phyloP scores from a whole-genome alignment of 1,284 basidiomycete species.

The Farysia itapuensis region DNA sequence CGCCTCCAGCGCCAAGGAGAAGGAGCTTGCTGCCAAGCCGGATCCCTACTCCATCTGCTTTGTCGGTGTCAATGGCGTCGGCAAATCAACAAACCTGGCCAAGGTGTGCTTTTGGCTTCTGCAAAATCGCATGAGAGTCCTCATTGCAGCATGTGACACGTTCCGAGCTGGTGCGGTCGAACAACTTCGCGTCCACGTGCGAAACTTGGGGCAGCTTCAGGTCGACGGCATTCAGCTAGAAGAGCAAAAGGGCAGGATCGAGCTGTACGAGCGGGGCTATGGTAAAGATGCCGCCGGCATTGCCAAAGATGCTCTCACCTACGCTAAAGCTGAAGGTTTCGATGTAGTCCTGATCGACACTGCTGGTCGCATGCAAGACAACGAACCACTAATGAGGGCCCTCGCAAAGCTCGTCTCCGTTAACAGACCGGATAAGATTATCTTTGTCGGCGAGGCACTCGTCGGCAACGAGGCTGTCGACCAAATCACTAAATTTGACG shows the following conservation, averaged over 20 bases:
- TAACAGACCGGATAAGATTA: constrained; percentile 58
- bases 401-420: constrained; percentile 57
- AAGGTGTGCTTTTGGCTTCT: constrained; percentile 99
- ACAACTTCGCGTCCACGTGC: constrained; percentile 92
- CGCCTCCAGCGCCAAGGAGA: constrained; percentile 57
- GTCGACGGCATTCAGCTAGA: constrained; percentile 46
- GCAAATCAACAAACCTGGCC: constrained; percentile 95
- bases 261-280: constrained; percentile 94
- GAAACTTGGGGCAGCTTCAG: constrained; percentile 84
- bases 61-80: constrained; percentile 99
- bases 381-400: constrained; percentile 59
- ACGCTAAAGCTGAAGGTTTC: constrained; percentile 49
- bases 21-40: constrained; percentile 64
- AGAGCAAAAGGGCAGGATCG: constrained; percentile 72
- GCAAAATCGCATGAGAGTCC: constrained; percentile 86
- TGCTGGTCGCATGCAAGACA: constrained; percentile 59
- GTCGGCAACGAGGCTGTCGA: constrained; percentile 60
- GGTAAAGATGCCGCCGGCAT: constrained; percentile 98
- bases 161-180: constrained; percentile 98
- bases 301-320: constrained; percentile 82
- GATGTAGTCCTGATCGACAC: constrained; percentile 59
- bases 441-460: constrained; percentile 59
- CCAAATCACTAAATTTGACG: constrained; percentile 57
- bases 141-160: constrained; percentile 98
- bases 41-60: constrained; percentile 92